phyloP scores from a whole-genome alignment of 2,329 filamentous ascomycete genomes.

The Chrysoporthe cubensis region DNA sequence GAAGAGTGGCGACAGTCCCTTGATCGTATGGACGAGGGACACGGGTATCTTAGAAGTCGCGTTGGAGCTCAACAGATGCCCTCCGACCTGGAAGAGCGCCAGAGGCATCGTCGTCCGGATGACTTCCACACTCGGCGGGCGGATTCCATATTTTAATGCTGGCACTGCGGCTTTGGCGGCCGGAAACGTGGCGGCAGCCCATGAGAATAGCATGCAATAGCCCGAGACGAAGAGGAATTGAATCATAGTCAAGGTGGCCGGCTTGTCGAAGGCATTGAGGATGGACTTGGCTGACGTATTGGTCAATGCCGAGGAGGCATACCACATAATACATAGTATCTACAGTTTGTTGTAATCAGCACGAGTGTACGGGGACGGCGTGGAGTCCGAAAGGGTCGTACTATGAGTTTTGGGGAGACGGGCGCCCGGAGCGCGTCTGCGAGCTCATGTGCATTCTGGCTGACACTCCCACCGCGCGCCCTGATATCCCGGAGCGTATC shows the following conservation, averaged over 20 bases:
- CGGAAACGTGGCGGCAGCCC: slow-evolving; percentile 74
- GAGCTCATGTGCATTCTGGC: slow-evolving; percentile 90
- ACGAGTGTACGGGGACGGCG: slow-evolving; percentile 26
- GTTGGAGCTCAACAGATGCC: slow-evolving; percentile 91
- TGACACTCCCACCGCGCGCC: slow-evolving; percentile 80
- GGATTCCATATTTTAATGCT: slow-evolving; percentile 81
- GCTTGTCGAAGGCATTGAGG: slow-evolving; percentile 86
- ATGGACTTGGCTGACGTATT: slow-evolving; percentile 99
- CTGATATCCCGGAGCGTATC: slow-evolving; percentile 87
- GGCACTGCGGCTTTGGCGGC: slow-evolving; percentile 72
- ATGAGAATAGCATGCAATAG: slow-evolving; percentile 82
- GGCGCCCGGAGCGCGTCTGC: slow-evolving; percentile 89
- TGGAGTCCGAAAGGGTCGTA: slow-evolving; percentile 49
- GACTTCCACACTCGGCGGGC: slow-evolving; percentile 78
- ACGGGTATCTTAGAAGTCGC: slow-evolving; percentile 95
- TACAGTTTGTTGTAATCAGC: slow-evolving; percentile 46
- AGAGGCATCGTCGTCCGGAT: slow-evolving; percentile 88
- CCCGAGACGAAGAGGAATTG: slow-evolving; percentile 93
- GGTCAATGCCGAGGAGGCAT: slow-evolving; percentile 90
- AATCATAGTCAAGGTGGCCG: slow-evolving; percentile 86
- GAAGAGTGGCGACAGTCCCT: slow-evolving; percentile 92
- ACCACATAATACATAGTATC: slow-evolving; percentile 89
- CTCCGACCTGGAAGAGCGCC: slow-evolving; percentile 88
- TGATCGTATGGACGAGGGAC: slow-evolving; percentile 97
- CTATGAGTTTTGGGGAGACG: slow-evolving; percentile 84